A percentile compares a stretch with the other conserved stretches of the same genome.
Evolutionary conservation across 768 basidiomycete species (phyloP).

Genomic region (Auricularia cornea): DNA sequence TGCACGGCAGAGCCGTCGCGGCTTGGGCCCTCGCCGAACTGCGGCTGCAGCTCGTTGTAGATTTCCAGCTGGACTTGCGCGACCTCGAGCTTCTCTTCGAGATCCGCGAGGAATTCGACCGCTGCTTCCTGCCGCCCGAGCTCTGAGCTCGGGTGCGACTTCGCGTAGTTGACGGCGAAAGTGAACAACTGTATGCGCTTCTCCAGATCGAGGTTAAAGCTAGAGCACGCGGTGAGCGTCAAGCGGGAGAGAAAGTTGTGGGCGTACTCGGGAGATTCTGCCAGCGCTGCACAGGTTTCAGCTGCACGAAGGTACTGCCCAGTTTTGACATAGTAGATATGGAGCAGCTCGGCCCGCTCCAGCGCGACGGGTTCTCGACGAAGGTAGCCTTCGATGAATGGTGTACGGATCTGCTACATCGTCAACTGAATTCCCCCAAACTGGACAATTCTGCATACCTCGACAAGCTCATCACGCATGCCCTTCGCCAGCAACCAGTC

Average conservation of each 20-base stretch:
- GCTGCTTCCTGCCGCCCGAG: conserved; percentile 76
- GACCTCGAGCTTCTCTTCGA: conserved; percentile 96
- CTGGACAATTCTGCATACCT: conserved; percentile 44
- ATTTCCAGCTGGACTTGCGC: conserved; percentile 95
- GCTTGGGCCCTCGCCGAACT: conserved; percentile 55
- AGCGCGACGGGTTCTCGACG: conserved; percentile 70
- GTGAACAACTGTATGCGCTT: conserved; percentile 86
- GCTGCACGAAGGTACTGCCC: conserved; percentile 84
- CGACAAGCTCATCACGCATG: conserved; percentile 80
- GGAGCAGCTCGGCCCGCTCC: conserved; percentile 79
- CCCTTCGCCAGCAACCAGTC: conserved; percentile 83
- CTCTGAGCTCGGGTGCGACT: conserved; percentile 80
- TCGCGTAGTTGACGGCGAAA: conserved; percentile 90
- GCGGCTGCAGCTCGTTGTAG: conserved; percentile 56
- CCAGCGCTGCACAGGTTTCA: conserved; percentile 70
- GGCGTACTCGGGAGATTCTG: conserved; percentile 75
- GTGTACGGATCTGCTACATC: conserved; percentile 61
- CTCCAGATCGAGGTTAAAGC: conserved; percentile 61
- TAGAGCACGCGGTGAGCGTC: conserved; percentile 18
- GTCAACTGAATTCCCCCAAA: neutral
- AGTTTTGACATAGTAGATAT: conserved; percentile 96
- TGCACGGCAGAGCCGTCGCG: conserved; percentile 47
- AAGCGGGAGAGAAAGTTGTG: neutral
- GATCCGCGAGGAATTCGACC: conserved; percentile 89
- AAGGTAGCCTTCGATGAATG: conserved; percentile 84